Evolutionary conservation across 805 yeast species (phyloP).

Genomic region (Starmerella asiatica): DNA sequence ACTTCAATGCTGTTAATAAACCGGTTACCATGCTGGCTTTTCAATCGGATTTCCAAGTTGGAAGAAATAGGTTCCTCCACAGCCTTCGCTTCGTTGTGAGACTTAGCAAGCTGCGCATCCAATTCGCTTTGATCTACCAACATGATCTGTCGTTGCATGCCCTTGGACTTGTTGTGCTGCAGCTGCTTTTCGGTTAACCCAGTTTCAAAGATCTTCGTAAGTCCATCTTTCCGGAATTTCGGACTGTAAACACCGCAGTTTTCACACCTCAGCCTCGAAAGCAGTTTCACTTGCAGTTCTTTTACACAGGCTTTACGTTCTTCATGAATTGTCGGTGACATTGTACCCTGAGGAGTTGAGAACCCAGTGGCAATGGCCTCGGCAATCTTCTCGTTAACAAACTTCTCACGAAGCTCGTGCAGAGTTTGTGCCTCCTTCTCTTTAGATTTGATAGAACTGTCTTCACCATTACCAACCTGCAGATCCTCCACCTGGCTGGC

Average conservation of each 20-base stretch:
- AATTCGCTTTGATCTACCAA: constrained; percentile 30
- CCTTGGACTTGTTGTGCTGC: constrained; percentile 65
- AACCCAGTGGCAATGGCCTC: constrained; percentile 66
- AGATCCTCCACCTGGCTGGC: constrained; percentile 59
- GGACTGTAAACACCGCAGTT: constrained; percentile 96
- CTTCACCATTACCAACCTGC: constrained; percentile 23
- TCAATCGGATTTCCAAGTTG: constrained; percentile 29
- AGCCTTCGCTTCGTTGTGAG: constrained; percentile 25
- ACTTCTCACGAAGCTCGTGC: constrained; percentile 48
- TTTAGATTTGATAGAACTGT: constrained; percentile 32
- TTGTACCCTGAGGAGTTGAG: constrained; percentile 50
- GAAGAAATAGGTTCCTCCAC: constrained; percentile 29
- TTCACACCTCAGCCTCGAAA: constrained; percentile 78
- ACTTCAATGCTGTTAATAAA: constrained; percentile 82
- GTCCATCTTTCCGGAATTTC: constrained; percentile 86
- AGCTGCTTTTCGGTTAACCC: constrained; percentile 71
- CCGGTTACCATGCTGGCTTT: constrained; percentile 55
- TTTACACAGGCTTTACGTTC: constrained; percentile 65
- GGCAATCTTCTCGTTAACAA: constrained; percentile 56
- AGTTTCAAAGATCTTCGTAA: constrained; percentile 79
- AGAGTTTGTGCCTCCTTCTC: constrained; percentile 32
- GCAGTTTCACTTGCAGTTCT: constrained; percentile 59
- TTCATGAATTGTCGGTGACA: constrained; percentile 74
- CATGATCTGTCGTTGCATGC: constrained; percentile 60
- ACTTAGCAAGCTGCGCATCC: constrained; percentile 17